phyloP scores from a whole-genome alignment of 2,329 filamentous ascomycete genomes.

The Pestalotiopsis sp. region DNA sequence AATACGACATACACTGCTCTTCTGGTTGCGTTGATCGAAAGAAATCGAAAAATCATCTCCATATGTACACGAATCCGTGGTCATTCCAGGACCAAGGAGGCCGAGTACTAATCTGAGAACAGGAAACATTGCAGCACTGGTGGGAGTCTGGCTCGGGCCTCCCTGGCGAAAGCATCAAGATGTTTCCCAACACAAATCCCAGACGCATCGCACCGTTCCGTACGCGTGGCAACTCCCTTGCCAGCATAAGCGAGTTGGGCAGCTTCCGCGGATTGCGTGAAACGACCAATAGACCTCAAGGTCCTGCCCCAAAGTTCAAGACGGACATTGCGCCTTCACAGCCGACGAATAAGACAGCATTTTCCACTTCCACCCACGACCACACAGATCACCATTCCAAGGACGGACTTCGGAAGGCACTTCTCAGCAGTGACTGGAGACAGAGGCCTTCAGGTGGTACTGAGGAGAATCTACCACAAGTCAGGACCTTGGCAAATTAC shows the following conservation, averaged over 20 bases:
- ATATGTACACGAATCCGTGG: too few species aligned
- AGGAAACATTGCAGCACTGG: too few species aligned
- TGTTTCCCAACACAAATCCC: background rate
- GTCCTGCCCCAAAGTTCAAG: background rate
- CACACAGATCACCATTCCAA: background rate
- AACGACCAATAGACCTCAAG: background rate
- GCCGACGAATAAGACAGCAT: background rate
- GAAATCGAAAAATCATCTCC: too few species aligned
- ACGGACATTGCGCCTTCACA: background rate
- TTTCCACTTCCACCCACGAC: background rate
- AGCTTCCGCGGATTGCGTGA: background rate
- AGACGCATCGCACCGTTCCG: background rate
- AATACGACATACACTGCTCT: too few species aligned
- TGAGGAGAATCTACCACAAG: background rate
- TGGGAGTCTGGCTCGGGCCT: too few species aligned
- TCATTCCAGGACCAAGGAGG: too few species aligned
- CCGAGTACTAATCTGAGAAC: too few species aligned
- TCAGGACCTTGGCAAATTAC: constrained; percentile 14
- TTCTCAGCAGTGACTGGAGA: constrained; percentile 15
- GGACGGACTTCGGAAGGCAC: constrained; percentile 10
- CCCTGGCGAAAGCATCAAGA: background rate
- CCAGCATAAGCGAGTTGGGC: background rate
- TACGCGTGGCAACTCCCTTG: background rate
- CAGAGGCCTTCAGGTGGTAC: constrained; percentile 1
- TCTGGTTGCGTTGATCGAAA: too few species aligned